These are phyloP conservation scores for Ulota crispa DNA, from an alignment of 225 moss, liverwort and hornwort genomes.

Conservation along the genomic window DNA sequence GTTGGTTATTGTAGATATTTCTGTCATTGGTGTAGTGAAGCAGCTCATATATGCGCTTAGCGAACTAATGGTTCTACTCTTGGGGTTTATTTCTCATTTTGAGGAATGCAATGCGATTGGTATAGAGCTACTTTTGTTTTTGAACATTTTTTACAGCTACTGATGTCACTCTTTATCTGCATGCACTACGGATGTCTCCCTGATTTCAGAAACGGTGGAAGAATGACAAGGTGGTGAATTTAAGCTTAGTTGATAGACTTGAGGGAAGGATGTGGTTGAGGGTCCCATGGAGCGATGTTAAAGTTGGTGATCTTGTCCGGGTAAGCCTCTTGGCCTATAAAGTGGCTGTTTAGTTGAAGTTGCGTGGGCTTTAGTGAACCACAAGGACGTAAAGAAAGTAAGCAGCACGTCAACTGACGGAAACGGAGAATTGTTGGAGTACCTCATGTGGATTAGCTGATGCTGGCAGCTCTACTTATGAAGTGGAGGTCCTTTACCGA, in stretches of 20 bases:
- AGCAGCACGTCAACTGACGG: background rate
- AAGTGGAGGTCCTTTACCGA: background rate
- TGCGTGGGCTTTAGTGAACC: background rate
- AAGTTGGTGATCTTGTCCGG: constrained; percentile 78
- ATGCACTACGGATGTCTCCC: background rate
- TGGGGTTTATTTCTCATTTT: constrained; percentile 13
- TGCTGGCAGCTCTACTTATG: background rate
- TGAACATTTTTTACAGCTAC: background rate
- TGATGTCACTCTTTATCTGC: constrained; percentile 16
- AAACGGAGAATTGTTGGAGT: background rate
- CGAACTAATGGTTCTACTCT: background rate
- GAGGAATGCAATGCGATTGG: background rate
- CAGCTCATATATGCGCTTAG: background rate
- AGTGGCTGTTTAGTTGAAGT: background rate
- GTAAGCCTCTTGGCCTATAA: constrained; percentile 26
- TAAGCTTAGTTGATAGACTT: constrained; percentile 71
- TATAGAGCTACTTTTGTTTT: background rate
- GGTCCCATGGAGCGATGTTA: constrained; percentile 81
- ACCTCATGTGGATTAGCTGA: background rate
- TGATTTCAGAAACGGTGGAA: constrained; percentile 73
- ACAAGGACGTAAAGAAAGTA: background rate
- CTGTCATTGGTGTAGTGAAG: background rate
- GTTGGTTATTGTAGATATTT: background rate
- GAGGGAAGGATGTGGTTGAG: constrained; percentile 74
- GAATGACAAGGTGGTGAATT: constrained; percentile 90